phyloP scores from a whole-genome alignment of 78 protist species.

The Dictyostelium firmibasis region DNA sequence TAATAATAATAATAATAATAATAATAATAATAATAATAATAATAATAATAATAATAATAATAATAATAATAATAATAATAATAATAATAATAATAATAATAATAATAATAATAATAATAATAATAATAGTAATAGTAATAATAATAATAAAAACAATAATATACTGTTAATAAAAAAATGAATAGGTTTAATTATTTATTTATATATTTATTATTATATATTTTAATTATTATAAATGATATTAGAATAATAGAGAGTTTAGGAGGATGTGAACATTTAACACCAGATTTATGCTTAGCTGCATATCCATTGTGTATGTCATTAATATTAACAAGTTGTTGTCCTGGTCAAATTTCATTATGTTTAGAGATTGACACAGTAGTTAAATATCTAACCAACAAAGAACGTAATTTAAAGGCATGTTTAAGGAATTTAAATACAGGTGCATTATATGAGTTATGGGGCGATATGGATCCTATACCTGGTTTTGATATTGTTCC shows the following conservation, averaged over 20 bases:
- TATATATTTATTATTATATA: too few species aligned
- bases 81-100: too few species aligned
- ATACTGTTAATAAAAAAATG: too few species aligned
- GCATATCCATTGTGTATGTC: conserved; percentile 32
- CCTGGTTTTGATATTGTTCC: neutral
- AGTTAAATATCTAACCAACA: neutral
- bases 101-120: too few species aligned
- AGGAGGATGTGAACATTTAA: neutral
- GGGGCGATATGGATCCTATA: neutral
- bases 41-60: too few species aligned
- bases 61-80: too few species aligned
- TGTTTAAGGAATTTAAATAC: neutral
- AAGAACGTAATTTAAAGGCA: neutral
- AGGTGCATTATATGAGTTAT: neutral
- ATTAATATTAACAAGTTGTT: conserved; percentile 16
- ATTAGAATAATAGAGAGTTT: neutral
- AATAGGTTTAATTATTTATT: too few species aligned
- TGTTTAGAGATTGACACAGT: conserved; percentile 18
- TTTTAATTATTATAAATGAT: neutral
- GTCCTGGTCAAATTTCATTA: conserved; percentile 2
- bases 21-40: too few species aligned
- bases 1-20: too few species aligned
- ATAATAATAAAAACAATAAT: too few species aligned
- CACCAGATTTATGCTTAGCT: conserved; percentile 9
- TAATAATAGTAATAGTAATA: too few species aligned